Evolutionary conservation across 2,329 filamentous ascomycete genomes (phyloP).

Genomic region (Microcyclospora tardicrescens): DNA sequence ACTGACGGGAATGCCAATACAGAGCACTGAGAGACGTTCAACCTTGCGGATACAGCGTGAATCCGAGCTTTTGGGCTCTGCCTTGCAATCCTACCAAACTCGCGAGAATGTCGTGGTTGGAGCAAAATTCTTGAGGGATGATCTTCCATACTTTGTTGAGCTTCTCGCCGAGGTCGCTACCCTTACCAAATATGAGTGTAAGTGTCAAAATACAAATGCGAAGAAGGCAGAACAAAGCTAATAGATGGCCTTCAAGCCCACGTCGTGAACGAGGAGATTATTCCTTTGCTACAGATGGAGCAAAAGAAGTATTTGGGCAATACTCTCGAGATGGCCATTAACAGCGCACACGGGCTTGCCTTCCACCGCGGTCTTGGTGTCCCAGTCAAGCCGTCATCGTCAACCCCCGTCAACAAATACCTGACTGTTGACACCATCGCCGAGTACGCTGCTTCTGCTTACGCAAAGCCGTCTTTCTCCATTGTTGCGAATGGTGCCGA

Average conservation of each 20-base stretch:
- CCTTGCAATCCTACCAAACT: conserved; percentile 77
- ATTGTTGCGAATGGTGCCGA: conserved; percentile 81
- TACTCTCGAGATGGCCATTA: conserved; percentile 60
- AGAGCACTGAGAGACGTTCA: conserved; percentile 81
- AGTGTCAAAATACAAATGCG: conserved; percentile 12
- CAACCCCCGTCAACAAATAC: conserved; percentile 65
- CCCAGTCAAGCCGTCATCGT: conserved; percentile 58
- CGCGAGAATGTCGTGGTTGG: conserved; percentile 86
- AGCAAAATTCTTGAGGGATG: conserved; percentile 88
- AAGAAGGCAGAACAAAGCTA: conserved; percentile 7
- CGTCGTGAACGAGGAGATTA: conserved; percentile 81
- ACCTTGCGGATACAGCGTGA: conserved; percentile 89
- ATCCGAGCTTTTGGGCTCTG: conserved; percentile 84
- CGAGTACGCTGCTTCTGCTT: conserved; percentile 65
- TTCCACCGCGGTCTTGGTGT: conserved; percentile 89
- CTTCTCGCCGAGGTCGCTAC: conserved; percentile 83
- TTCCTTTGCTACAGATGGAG: conserved; percentile 61
- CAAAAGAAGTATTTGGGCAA: conserved; percentile 57
- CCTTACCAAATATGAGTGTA: conserved; percentile 70
- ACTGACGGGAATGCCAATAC: conserved; percentile 8
- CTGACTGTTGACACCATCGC: conserved; percentile 62
- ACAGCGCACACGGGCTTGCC: conserved; percentile 72
- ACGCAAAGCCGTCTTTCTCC: conserved; percentile 81
- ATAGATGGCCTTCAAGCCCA: conserved; percentile 45
- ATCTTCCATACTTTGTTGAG: conserved; percentile 96